phyloP scores from a whole-genome alignment of 2,329 filamentous ascomycete genomes.

The Stagonosporopsis tanaceti region DNA sequence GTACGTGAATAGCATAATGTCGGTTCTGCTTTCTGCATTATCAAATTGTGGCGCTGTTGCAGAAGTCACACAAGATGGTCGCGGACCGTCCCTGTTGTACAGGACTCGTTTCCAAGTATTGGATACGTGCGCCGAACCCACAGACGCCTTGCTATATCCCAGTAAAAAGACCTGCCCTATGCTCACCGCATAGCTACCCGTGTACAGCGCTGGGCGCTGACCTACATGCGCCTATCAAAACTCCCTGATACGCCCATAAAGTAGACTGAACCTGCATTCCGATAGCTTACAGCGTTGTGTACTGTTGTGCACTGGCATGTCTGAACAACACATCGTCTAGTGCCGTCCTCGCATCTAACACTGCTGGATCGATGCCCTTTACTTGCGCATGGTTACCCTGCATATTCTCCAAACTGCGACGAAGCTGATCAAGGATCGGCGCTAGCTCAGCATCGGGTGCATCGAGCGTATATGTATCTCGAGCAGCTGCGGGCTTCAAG shows the following conservation, averaged over 20 bases:
- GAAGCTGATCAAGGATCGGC: constrained; percentile 48
- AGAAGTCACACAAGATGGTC: background rate
- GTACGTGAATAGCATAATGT: constrained; percentile 1
- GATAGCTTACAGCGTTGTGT: constrained; percentile 43
- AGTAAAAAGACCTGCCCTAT: constrained; percentile 28
- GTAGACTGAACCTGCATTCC: constrained; percentile 35
- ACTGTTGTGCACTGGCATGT: constrained; percentile 42
- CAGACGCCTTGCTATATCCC: constrained; percentile 26
- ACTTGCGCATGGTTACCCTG: constrained; percentile 50
- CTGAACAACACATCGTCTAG: constrained; percentile 48
- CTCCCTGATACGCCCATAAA: constrained; percentile 26
- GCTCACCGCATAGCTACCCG: constrained; percentile 19
- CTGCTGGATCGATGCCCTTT: constrained; percentile 43
- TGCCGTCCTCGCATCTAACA: constrained; percentile 40
- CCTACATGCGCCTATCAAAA: constrained; percentile 28
- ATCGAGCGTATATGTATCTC: constrained; percentile 35
- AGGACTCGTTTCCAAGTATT: constrained; percentile 29
- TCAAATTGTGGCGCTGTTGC: background rate
- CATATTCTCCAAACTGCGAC: constrained; percentile 50
- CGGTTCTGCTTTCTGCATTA: constrained; percentile 1
- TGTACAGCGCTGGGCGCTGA: constrained; percentile 20
- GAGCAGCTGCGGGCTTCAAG: constrained; percentile 30
- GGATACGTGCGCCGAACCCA: constrained; percentile 29
- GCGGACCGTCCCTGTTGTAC: constrained; percentile 22
- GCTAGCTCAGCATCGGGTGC: constrained; percentile 42